These are phyloP conservation scores for Telopea speciosissima DNA, from an alignment of 177 flowering plant genomes.

Conservation along the genomic window DNA sequence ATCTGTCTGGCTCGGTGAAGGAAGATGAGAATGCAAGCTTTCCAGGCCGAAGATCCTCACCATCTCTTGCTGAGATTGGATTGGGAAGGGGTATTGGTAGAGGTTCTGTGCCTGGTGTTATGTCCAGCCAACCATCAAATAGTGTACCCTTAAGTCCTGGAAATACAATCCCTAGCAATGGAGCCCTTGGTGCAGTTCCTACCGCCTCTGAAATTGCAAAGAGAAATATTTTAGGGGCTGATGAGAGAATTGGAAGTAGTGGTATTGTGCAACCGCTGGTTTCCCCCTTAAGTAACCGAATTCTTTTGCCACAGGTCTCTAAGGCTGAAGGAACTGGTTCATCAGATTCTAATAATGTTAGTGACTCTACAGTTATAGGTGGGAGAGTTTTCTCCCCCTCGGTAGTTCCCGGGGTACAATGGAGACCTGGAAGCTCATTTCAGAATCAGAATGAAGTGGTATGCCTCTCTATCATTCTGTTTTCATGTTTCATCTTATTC, in stretches of 20 bases:
- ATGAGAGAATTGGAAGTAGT: constrained; percentile 64
- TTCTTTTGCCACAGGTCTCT: constrained; percentile 55
- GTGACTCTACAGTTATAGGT: constrained; percentile 47
- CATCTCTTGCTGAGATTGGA: constrained; percentile 58
- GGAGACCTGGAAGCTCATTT: constrained; percentile 95
- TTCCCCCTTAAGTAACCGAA: constrained; percentile 59
- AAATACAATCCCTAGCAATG: constrained; percentile 39
- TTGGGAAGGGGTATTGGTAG: constrained; percentile 49
- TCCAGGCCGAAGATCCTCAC: constrained; percentile 59
- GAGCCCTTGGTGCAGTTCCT: constrained; percentile 42
- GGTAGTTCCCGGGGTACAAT: constrained; percentile 65
- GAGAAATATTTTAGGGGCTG: constrained; percentile 57
- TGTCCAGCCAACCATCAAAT: constrained; percentile 44
- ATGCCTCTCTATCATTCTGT: constrained; percentile 14
- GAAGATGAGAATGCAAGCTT: constrained; percentile 64
- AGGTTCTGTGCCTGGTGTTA: constrained; percentile 32
- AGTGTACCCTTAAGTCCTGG: constrained; percentile 49
- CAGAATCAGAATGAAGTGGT: constrained; percentile 79
- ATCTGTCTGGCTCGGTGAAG: constrained; percentile 43
- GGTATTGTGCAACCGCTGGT: constrained; percentile 53
- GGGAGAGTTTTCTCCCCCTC: constrained; percentile 67
- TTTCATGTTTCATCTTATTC: not conserved
- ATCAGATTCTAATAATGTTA: constrained; percentile 42
- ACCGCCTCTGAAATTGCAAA: constrained; percentile 55
- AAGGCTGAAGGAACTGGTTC: constrained; percentile 56